These are phyloP conservation scores for Gloeophyllum trabeum DNA, from an alignment of 768 basidiomycete species.

Conservation along the genomic window DNA sequence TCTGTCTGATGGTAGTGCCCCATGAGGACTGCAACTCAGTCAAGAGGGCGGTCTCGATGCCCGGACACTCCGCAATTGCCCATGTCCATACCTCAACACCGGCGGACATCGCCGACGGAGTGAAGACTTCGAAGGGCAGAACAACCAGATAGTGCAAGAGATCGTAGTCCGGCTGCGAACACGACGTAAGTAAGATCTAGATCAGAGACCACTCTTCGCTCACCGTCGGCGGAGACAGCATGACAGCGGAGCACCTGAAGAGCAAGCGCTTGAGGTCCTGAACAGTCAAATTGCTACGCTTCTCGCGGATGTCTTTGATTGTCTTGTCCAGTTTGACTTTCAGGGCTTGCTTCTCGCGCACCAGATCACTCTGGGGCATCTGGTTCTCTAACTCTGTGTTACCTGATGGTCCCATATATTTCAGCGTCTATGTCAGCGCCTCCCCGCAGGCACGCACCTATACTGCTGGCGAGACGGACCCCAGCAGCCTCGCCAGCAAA, in stretches of 20 bases:
- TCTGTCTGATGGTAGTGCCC: conserved; percentile 67
- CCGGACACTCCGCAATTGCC: conserved; percentile 81
- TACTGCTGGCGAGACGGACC: conserved; percentile 54
- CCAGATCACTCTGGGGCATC: conserved; percentile 48
- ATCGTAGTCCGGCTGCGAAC: conserved; percentile 65
- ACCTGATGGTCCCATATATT: conserved; percentile 22
- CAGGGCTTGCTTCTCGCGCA: conserved; percentile 51
- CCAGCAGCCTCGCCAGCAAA: conserved; percentile 83
- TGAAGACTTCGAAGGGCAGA: conserved; percentile 84
- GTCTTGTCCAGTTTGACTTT: conserved; percentile 58
- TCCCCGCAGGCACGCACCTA: conserved; percentile 49
- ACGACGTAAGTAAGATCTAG: conserved; percentile 1
- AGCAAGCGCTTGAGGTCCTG: conserved; percentile 78
- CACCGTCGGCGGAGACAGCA: conserved; percentile 63
- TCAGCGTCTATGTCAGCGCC: background rate
- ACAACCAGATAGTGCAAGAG: conserved; percentile 80
- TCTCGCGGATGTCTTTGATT: conserved; percentile 55
- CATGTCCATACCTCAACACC: conserved; percentile 96
- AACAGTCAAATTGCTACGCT: conserved; percentile 63
- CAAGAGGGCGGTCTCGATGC: conserved; percentile 75
- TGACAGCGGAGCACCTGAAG: conserved; percentile 74
- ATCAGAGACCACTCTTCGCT: background rate
- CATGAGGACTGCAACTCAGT: conserved; percentile 81
- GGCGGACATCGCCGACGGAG: conserved; percentile 73
- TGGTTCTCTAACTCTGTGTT: conserved; percentile 48